phyloP scores from a whole-genome alignment of 495 filamentous ascomycete species.

The Jackrogersella minutella region DNA sequence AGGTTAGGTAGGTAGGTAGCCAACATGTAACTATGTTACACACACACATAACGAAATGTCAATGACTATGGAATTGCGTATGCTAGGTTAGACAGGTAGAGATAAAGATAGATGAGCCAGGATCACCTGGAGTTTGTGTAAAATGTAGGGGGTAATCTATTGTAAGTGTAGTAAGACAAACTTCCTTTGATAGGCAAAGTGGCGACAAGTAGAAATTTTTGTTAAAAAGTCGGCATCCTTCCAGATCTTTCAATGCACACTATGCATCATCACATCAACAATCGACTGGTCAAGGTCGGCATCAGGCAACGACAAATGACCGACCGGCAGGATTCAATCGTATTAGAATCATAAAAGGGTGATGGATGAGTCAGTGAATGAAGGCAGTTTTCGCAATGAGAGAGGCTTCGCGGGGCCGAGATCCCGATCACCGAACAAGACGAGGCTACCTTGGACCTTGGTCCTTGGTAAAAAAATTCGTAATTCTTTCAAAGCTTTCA shows the following conservation, averaged over 20 bases:
- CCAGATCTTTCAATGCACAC: neutral
- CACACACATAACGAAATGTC: neutral
- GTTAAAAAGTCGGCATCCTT: slow-evolving; percentile 11
- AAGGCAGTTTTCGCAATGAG: slow-evolving; percentile 1
- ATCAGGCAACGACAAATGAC: slow-evolving; percentile 5
- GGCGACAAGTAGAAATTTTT: neutral
- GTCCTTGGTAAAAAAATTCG: too few relatives aligned
- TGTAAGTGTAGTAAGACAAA: neutral
- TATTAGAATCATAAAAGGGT: neutral
- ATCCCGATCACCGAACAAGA: slow-evolving; percentile 23
- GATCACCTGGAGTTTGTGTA: neutral
- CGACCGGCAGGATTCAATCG: slow-evolving; percentile 22
- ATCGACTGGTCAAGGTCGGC: slow-evolving; percentile 5
- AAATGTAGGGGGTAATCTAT: slow-evolving; percentile 1
- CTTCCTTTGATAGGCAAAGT: neutral
- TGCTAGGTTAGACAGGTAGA: neutral
- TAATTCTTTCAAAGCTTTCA: neutral
- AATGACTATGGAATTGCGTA: neutral
- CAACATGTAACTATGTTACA: slow-evolving; percentile 4
- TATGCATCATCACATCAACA: slow-evolving; percentile 11
- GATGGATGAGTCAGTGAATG: neutral
- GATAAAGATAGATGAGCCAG: slow-evolving; percentile 2
- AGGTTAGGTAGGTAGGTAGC: neutral
- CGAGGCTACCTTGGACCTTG: too few relatives aligned
- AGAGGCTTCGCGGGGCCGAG: neutral